Conservation (phyloP, 768 basidiomycete genomes). For the Leccinum subtestaceum region DNA sequence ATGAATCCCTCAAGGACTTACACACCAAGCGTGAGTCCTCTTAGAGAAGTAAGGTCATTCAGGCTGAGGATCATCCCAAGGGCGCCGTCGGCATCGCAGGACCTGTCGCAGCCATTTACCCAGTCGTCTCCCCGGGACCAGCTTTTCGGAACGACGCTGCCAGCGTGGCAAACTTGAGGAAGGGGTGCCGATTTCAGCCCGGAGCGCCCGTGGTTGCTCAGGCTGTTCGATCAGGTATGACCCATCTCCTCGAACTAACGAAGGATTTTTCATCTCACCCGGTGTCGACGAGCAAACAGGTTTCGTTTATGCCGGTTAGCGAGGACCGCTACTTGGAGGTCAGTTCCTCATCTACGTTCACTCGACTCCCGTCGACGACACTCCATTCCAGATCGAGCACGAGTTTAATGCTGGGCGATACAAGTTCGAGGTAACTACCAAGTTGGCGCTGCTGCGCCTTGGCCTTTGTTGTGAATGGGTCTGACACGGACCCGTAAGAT, state of each 20-base stretch:
- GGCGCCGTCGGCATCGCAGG: slow-evolving; percentile 74
- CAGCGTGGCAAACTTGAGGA: slow-evolving; percentile 65
- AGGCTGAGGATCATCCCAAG: slow-evolving; percentile 27
- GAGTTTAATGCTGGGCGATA: slow-evolving; percentile 54
- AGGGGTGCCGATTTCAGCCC: slow-evolving; percentile 45
- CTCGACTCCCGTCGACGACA: not conserved
- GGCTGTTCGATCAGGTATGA: slow-evolving; percentile 58
- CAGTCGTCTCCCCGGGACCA: slow-evolving; percentile 61
- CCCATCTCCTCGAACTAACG: not conserved
- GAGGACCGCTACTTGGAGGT: slow-evolving; percentile 52
- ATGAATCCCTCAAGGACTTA: slow-evolving; percentile 72
- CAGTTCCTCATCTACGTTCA: not conserved
- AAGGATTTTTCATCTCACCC: not conserved
- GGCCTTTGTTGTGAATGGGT: not conserved
- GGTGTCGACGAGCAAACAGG: slow-evolving; percentile 24
- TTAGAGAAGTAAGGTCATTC: not conserved
- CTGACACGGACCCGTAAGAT: slow-evolving; percentile 34
- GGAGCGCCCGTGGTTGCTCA: slow-evolving; percentile 56
- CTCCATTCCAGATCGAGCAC: slow-evolving; percentile 40
- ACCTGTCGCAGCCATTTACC: slow-evolving; percentile 62
- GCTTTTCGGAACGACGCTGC: slow-evolving; percentile 59
- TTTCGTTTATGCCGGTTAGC: slow-evolving; percentile 48
- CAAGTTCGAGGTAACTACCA: slow-evolving; percentile 42
- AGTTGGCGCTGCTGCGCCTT: not conserved
- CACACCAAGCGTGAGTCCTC: slow-evolving; percentile 51